Percentiles rank a stretch among this genome's conserved stretches.
Conservation (phyloP, 768 basidiomycete species). For the Xerocomellus dryophilus region DNA sequence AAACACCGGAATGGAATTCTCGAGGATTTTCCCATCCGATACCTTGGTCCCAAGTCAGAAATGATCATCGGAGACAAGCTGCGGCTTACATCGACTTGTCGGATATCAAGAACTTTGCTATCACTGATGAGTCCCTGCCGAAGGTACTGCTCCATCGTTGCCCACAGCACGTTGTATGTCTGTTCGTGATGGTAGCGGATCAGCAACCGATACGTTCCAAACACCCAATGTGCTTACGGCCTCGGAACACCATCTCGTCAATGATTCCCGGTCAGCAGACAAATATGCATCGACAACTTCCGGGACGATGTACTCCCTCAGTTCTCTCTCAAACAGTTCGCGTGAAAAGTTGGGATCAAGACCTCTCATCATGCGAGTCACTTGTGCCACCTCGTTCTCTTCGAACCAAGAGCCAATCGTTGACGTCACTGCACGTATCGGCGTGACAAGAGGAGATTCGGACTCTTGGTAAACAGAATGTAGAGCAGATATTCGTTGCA, state of each 20-base stretch:
- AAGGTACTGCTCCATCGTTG: constrained; percentile 93
- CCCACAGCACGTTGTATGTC: constrained; percentile 99
- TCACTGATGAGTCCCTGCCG: constrained; percentile 88
- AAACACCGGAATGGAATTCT: constrained; percentile 87
- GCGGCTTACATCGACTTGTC: constrained; percentile 85
- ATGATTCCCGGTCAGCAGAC: constrained; percentile 80
- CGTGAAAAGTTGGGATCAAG: constrained; percentile 85
- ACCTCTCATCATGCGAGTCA: constrained; percentile 79
- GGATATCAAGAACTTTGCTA: constrained; percentile 93
- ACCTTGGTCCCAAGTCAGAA: constrained; percentile 45
- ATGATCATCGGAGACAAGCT: not conserved
- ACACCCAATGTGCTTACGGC: constrained; percentile 57
- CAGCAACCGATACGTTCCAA: not conserved
- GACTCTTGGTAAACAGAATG: constrained; percentile 84
- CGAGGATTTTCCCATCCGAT: constrained; percentile 82
- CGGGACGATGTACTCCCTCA: constrained; percentile 95
- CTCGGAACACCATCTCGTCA: constrained; percentile 92
- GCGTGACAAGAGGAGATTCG: constrained; percentile 83
- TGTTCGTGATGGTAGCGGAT: constrained; percentile 28
- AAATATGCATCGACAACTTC: constrained; percentile 97
- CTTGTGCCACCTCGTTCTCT: constrained; percentile 98
- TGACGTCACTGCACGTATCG: constrained; percentile 77
- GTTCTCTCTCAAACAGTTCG: constrained; percentile 83
- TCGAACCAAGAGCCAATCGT: constrained; percentile 91
- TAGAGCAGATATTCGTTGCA: constrained; percentile 55